Conservation (phyloP, 2,329 filamentous ascomycete species). For the Aspergillus vadensis region DNA sequence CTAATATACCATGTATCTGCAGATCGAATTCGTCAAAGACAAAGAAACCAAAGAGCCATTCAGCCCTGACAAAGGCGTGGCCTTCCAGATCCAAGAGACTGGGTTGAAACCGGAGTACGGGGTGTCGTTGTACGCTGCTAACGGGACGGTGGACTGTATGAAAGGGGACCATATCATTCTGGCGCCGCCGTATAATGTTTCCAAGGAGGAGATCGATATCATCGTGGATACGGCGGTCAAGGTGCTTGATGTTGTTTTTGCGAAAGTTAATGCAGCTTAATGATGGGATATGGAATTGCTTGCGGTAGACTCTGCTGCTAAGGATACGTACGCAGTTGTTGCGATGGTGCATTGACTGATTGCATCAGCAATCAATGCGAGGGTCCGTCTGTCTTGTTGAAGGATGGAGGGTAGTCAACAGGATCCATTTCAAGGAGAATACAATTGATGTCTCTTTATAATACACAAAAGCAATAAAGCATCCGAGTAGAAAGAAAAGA, state of each 20-base stretch:
- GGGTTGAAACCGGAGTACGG: slow-evolving; percentile 48
- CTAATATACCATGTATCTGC: background rate
- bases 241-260: slow-evolving; percentile 58
- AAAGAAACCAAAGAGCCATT: slow-evolving; percentile 59
- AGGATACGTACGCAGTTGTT: too few relatives aligned
- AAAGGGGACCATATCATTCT: slow-evolving; percentile 70
- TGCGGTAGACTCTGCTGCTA: too few relatives aligned
- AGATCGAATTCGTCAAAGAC: slow-evolving; percentile 61
- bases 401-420: too few relatives aligned
- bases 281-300: background rate
- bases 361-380: too few relatives aligned
- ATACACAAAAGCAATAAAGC: too few relatives aligned
- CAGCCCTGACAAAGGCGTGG: slow-evolving; percentile 47
- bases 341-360: too few relatives aligned
- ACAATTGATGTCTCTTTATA: too few relatives aligned
- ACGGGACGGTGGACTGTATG: slow-evolving; percentile 61
- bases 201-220: slow-evolving; percentile 56
- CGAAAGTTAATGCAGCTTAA: slow-evolving; percentile 4
- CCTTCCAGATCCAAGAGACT: slow-evolving; percentile 54
- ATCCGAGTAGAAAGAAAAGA: too few relatives aligned
- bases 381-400: too few relatives aligned
- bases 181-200: slow-evolving; percentile 68
- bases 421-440: too few relatives aligned
- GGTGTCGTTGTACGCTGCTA: slow-evolving; percentile 65
- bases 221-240: slow-evolving; percentile 55